Percentiles rank a stretch among this genome's conserved stretches.
Evolutionary conservation across 208 protist species (phyloP).

Genomic region (Leishmania braziliensis): DNA sequence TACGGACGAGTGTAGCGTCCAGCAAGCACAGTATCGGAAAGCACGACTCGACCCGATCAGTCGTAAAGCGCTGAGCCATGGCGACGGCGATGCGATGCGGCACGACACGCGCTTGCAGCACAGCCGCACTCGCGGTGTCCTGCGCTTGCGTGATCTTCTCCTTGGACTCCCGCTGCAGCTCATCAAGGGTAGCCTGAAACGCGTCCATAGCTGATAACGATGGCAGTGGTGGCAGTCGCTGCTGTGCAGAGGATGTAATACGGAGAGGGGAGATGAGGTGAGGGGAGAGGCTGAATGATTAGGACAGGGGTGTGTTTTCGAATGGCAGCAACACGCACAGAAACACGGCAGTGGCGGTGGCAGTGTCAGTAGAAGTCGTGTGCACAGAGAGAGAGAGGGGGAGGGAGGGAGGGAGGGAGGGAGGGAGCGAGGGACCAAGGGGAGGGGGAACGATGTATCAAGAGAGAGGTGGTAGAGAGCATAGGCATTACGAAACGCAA

Average conservation of each 20-base stretch:
- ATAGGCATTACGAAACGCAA: not conserved
- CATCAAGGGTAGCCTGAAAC: slow-evolving; percentile 47
- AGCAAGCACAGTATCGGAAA: slow-evolving; percentile 80
- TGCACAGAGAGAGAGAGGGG: not conserved
- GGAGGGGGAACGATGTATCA: not conserved
- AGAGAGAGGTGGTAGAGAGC: not conserved
- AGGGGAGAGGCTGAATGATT: not conserved
- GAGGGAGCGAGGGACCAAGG: not conserved
- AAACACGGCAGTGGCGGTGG: not conserved
- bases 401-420: not conserved
- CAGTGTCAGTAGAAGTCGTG: not conserved
- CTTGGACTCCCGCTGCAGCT: slow-evolving; percentile 66
- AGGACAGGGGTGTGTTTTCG: not conserved
- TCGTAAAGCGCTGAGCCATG: slow-evolving; percentile 69
- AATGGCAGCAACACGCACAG: not conserved
- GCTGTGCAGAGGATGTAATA: not conserved
- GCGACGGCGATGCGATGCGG: slow-evolving; percentile 59
- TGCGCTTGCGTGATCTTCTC: slow-evolving; percentile 59
- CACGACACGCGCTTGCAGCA: slow-evolving; percentile 35
- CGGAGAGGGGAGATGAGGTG: not conserved
- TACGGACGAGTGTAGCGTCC: slow-evolving; percentile 55
- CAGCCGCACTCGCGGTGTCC: slow-evolving; percentile 27
- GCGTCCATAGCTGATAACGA: slow-evolving; percentile 45
- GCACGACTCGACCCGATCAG: slow-evolving; percentile 37
- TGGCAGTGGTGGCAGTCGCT: not conserved